These are phyloP conservation scores for Phytophthora sp. DNA, from an alignment of 352 stramenopile species.

Conservation along the genomic window DNA sequence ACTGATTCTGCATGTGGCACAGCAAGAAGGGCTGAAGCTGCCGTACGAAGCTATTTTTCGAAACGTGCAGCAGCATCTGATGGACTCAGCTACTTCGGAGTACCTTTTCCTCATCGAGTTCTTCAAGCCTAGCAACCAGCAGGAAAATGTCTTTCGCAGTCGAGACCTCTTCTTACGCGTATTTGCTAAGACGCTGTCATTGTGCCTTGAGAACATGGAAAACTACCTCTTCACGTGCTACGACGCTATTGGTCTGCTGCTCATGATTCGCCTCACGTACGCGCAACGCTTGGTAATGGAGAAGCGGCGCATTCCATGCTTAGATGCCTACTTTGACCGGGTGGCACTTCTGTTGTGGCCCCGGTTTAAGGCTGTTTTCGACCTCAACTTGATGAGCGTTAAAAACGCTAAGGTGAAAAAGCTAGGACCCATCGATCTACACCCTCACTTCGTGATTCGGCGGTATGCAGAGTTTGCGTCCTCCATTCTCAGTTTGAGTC, in stretches of 20 bases:
- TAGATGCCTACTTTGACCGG: conserved; percentile 97
- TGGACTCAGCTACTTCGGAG: conserved; percentile 98
- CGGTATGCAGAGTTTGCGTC: conserved; percentile 98
- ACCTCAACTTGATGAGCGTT: conserved; percentile 94
- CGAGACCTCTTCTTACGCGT: conserved; percentile 95
- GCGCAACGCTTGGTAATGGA: conserved; percentile 84
- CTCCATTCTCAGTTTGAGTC: conserved; percentile 93
- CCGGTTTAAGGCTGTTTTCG: conserved; percentile 96
- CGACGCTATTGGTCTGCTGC: conserved; percentile 96
- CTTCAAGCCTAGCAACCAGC: conserved; percentile 83
- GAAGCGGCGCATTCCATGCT: conserved; percentile 84
- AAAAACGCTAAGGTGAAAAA: conserved; percentile 88
- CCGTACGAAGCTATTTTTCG: conserved; percentile 98
- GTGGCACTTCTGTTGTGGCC: conserved; percentile 97
- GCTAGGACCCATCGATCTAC: conserved; percentile 94
- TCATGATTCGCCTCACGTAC: conserved; percentile 98
- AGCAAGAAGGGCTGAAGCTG: conserved; percentile 91
- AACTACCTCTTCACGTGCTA: conserved; percentile 98
- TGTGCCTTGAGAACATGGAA: conserved; percentile 97
- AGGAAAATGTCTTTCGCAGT: conserved; percentile 64
- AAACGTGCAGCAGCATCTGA: conserved; percentile 96
- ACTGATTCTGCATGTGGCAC: conserved; percentile 95
- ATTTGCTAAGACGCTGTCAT: conserved; percentile 95
- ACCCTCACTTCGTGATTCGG: conserved; percentile 97
- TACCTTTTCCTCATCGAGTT: conserved; percentile 97